Evolutionary conservation across 805 yeast species (phyloP), one percentile per base, ranked within the genome.

Genomic region (Schwanniomyces sp.): DNA sequence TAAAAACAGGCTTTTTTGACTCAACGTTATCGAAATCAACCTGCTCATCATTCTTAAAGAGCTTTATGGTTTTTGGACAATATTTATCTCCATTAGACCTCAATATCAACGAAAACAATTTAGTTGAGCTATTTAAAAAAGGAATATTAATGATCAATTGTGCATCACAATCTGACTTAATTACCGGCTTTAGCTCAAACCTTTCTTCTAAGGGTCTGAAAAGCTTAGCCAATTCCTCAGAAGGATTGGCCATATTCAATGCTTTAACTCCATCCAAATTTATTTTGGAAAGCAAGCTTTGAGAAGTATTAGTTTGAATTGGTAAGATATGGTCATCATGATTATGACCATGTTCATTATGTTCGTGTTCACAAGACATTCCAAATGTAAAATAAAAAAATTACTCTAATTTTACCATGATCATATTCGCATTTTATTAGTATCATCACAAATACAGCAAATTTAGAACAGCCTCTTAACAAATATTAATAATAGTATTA

Each of bases 81-180:
- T 79, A 73, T 21, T 74, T 74, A 39, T 76, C 79, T 1, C 82
- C 84, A 46, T 82, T 74, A 0, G 91, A 78, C 53, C 96, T 75
- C 9, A 92, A 52, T 2, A 87, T 79, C 0, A 92, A 54, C 2
- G 96, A 86, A 60, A 81, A 88, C 30, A 92, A 65, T 60, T 85
- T 88, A 36, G 88, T 90, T 21, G 79, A 70, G 1, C 86, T 87
- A 10, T 85, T 82, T 34, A 70, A 49, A 58, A 92, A 92, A 26
- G 97, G 97, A 26, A 92, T 79, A 45, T 81, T 79, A 28, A 92
- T 54, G 28, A 91, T 78, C 54, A 91, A 53, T 62, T 92, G 97
- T 49, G 85, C 81, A 59, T 92, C 98, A 2, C 87, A 82, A 62
- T 91, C 97, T 1, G 88, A 80, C 64, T 80, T 83, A 60, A 70